These are phyloP conservation scores for Coffea eugenioides DNA, from an alignment of 257 asterid genomes.

Conservation along the genomic window DNA sequence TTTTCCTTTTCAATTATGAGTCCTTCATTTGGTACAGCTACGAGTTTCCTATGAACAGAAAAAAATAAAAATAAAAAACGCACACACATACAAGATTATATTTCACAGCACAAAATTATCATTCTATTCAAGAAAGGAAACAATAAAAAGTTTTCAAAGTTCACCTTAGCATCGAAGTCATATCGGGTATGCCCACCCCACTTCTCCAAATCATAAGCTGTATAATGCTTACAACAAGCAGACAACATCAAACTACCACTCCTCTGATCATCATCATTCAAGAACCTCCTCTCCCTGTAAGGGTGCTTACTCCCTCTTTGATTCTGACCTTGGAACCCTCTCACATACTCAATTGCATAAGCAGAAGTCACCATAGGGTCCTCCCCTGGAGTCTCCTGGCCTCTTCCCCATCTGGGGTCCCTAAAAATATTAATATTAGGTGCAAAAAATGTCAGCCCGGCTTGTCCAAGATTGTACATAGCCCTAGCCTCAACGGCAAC, in stretches of 20 bases:
- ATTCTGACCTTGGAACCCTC: constrained; percentile 56
- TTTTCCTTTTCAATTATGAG: not conserved
- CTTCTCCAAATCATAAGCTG: constrained; percentile 90
- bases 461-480: constrained; percentile 70
- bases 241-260: constrained; percentile 57
- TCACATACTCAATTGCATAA: constrained; percentile 67
- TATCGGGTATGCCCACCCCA: constrained; percentile 71
- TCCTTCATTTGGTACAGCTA: not conserved
- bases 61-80: too few species aligned
- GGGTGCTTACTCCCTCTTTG: not conserved
- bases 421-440: constrained; percentile 84
- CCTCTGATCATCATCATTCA: constrained; percentile 25
- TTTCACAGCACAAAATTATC: too few species aligned
- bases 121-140: not conserved
- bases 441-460: constrained; percentile 93
- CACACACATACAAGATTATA: too few species aligned
- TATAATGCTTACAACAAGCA: constrained; percentile 94
- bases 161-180: constrained; percentile 82
- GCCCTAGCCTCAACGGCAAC: constrained; percentile 79
- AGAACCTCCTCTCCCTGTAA: constrained; percentile 31
- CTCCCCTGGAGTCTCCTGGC: constrained; percentile 98
- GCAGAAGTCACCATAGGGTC: constrained; percentile 77
- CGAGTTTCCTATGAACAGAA: too few species aligned
- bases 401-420: constrained; percentile 99
- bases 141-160: not conserved